Evolutionary conservation across 768 basidiomycete genomes (phyloP).

Genomic region (Exidia glandulosa): DNA sequence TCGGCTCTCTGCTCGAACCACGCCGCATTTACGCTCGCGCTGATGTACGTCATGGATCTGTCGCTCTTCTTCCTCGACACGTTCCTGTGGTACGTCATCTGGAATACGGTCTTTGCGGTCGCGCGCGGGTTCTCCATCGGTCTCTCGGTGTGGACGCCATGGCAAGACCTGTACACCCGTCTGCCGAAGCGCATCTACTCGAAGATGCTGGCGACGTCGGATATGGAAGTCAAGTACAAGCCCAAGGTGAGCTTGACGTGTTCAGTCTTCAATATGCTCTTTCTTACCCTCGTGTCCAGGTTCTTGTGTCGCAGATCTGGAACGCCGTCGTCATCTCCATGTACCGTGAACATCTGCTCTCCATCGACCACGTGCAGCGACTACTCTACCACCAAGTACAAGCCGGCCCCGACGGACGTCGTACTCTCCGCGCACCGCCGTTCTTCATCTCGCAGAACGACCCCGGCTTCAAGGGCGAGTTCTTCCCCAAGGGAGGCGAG

Average conservation of each 20-base stretch:
- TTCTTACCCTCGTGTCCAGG: constrained; percentile 30
- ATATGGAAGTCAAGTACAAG: constrained; percentile 99
- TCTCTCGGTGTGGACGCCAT: constrained; percentile 97
- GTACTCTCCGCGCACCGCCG: constrained; percentile 86
- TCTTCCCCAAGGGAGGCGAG: constrained; percentile 91
- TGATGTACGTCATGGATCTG: constrained; percentile 99
- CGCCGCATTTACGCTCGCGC: constrained; percentile 85
- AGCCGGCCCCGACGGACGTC: constrained; percentile 67
- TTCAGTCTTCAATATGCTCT: not conserved
- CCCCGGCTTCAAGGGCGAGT: constrained; percentile 72
- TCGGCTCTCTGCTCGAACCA: constrained; percentile 80
- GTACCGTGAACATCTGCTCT: constrained; percentile 98
- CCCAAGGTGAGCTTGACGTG: constrained; percentile 63
- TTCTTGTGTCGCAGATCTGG: constrained; percentile 98
- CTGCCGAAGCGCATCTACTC: constrained; percentile 95
- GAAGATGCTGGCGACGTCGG: constrained; percentile 83
- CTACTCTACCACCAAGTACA: constrained; percentile 96
- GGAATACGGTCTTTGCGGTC: constrained; percentile 93
- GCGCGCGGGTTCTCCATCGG: constrained; percentile 82
- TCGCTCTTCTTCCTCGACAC: constrained; percentile 98
- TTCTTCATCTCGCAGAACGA: constrained; percentile 97
- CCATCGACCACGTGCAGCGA: constrained; percentile 98
- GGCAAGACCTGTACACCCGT: constrained; percentile 94
- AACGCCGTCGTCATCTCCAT: constrained; percentile 99
- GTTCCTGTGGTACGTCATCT: constrained; percentile 99